Percentiles rank a stretch among this genome's conserved stretches.
phyloP scores from a whole-genome alignment of 2,329 filamentous ascomycete species.

The Bimuria novae-zelandiae region DNA sequence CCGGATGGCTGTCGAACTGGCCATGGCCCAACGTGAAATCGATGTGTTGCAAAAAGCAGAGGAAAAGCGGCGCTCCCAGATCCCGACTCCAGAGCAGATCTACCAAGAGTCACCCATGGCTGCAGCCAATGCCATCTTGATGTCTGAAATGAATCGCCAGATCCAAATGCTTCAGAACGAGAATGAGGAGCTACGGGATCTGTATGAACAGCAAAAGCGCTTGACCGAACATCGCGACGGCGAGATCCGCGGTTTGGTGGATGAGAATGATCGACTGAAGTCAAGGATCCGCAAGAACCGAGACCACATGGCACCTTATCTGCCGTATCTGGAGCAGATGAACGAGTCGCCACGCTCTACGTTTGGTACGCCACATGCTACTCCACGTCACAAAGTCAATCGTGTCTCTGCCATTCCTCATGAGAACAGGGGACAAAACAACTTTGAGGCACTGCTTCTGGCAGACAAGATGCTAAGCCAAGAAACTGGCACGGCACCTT shows the following conservation, averaged over 20 bases:
- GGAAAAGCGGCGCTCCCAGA: constrained; percentile 64
- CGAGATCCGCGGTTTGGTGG: constrained; percentile 69
- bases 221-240: constrained; percentile 79
- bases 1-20: constrained; percentile 86
- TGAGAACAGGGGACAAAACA: constrained; percentile 57
- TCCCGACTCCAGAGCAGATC: constrained; percentile 58
- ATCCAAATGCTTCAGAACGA: constrained; percentile 70
- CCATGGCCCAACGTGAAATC: constrained; percentile 86
- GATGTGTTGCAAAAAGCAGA: constrained; percentile 80
- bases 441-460: constrained; percentile 76
- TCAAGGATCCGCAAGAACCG: constrained; percentile 87
- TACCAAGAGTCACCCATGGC: constrained; percentile 55
- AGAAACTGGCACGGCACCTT: constrained; percentile 74
- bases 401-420: constrained; percentile 48
- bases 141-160: constrained; percentile 53
- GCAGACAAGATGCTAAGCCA: constrained; percentile 78
- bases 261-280: constrained; percentile 77
- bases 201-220: constrained; percentile 74
- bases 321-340: constrained; percentile 41
- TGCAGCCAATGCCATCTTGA: constrained; percentile 61
- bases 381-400: constrained; percentile 42
- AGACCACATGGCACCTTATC: constrained; percentile 71
- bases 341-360: constrained; percentile 66
- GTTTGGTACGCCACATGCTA: constrained; percentile 58
- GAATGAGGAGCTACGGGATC: constrained; percentile 65